These are phyloP conservation scores for Puccinia triticina DNA, from an alignment of 1,284 basidiomycete species.

Conservation along the genomic window DNA sequence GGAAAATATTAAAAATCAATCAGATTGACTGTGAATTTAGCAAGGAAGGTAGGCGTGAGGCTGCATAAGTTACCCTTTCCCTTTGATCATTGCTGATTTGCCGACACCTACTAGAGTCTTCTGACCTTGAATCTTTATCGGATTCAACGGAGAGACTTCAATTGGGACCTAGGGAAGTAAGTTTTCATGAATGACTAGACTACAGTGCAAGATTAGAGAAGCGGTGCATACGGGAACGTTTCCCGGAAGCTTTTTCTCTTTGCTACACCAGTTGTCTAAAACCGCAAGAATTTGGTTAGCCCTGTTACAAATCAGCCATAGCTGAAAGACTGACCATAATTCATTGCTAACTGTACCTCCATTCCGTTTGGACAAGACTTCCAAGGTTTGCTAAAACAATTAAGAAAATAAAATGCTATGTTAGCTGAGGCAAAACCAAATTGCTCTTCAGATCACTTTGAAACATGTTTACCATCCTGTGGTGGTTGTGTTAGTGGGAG, in stretches of 20 bases:
- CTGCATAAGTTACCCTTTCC: constrained; percentile 37
- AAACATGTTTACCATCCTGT: constrained; percentile 25
- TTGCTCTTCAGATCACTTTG: background rate
- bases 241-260: background rate
- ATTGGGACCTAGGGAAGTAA: background rate
- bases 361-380: constrained; percentile 11
- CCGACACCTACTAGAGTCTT: constrained; percentile 43
- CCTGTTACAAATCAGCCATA: background rate
- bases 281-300: background rate
- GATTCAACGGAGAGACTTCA: background rate
- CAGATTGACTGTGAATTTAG: background rate
- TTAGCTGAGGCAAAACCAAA: background rate
- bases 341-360: background rate
- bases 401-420: background rate
- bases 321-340: background rate
- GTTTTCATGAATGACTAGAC: background rate
- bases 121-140: constrained; percentile 7
- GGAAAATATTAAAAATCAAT: background rate
- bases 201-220: background rate
- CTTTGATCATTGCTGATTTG: constrained; percentile 23
- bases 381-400: constrained; percentile 4
- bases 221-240: background rate
- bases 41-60: background rate
- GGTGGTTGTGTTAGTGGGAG: background rate
- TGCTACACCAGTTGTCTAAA: background rate